phyloP scores from a whole-genome alignment of 2,329 filamentous ascomycete genomes.

The Penicillium palitans region DNA sequence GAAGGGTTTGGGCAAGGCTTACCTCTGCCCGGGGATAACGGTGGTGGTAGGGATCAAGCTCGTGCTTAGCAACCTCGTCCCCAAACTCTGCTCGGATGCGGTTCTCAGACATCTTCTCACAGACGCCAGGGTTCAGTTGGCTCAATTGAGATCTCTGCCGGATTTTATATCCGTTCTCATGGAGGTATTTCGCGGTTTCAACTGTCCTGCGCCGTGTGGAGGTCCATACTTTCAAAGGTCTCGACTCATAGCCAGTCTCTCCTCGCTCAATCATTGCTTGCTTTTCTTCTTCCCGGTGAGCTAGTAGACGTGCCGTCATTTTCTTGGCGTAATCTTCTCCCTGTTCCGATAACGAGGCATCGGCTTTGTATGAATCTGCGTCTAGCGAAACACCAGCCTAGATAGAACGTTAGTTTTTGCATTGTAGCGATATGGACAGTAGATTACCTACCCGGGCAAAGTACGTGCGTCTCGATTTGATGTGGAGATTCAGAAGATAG shows the following conservation, averaged over 20 bases:
- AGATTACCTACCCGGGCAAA: slow-evolving; percentile 66
- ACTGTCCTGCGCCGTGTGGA: slow-evolving; percentile 87
- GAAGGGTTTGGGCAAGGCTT: slow-evolving; percentile 25
- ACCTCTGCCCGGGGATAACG: slow-evolving; percentile 93
- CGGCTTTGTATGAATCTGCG: slow-evolving; percentile 87
- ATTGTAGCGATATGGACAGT: neutral
- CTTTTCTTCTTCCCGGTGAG: slow-evolving; percentile 80
- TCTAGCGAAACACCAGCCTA: slow-evolving; percentile 78
- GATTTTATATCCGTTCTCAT: slow-evolving; percentile 77
- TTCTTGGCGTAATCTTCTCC: slow-evolving; percentile 78
- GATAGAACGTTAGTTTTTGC: slow-evolving; percentile 18
- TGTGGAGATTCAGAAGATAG: slow-evolving; percentile 95
- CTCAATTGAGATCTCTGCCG: slow-evolving; percentile 94
- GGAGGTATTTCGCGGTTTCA: slow-evolving; percentile 82
- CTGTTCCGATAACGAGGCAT: slow-evolving; percentile 78
- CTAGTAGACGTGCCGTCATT: slow-evolving; percentile 80
- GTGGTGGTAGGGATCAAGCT: slow-evolving; percentile 94
- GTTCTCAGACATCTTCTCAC: slow-evolving; percentile 85
- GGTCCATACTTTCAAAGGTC: slow-evolving; percentile 88
- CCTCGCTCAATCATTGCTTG: slow-evolving; percentile 67
- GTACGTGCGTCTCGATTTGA: slow-evolving; percentile 91
- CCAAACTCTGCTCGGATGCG: slow-evolving; percentile 80
- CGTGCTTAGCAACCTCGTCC: slow-evolving; percentile 89
- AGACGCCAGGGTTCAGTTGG: slow-evolving; percentile 93
- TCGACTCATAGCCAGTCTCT: slow-evolving; percentile 67